These are phyloP conservation scores for Leucocoprinus sp. DNA, from an alignment of 768 basidiomycete genomes.

Conservation along the genomic window DNA sequence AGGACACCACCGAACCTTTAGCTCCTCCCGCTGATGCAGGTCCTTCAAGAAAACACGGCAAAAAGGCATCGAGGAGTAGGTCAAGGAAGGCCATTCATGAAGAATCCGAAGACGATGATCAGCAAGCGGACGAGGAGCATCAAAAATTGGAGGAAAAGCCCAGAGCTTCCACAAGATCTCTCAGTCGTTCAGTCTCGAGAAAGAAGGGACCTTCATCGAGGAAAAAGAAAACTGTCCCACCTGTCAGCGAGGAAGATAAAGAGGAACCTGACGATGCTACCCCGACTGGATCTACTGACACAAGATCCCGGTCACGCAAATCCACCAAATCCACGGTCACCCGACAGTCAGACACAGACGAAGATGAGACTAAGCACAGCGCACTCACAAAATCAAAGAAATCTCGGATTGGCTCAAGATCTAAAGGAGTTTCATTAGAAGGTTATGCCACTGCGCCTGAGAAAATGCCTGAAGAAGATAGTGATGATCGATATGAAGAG, in stretches of 20 bases:
- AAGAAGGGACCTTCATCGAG: neutral
- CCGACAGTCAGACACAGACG: conserved; percentile 15
- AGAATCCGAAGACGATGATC: neutral
- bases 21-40: conserved; percentile 20
- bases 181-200: neutral
- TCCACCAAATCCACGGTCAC: conserved; percentile 17
- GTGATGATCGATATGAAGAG: conserved; percentile 14
- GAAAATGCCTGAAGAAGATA: conserved; percentile 11
- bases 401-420: conserved; percentile 14
- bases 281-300: neutral
- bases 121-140: neutral
- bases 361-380: neutral
- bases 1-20: conserved; percentile 13
- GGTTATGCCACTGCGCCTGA: conserved; percentile 23
- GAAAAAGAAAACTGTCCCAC: neutral
- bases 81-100: neutral
- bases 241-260: conserved; percentile 10
- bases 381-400: neutral
- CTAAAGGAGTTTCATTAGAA: conserved; percentile 2
- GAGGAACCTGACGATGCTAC: neutral
- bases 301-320: neutral
- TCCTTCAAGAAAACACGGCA: neutral
- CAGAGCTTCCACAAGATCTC: neutral
- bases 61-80: neutral
- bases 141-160: neutral